Base-by-base conservation (phyloP, 2,329 filamentous ascomycete genomes). In the Falciphora oryzae region DNA sequence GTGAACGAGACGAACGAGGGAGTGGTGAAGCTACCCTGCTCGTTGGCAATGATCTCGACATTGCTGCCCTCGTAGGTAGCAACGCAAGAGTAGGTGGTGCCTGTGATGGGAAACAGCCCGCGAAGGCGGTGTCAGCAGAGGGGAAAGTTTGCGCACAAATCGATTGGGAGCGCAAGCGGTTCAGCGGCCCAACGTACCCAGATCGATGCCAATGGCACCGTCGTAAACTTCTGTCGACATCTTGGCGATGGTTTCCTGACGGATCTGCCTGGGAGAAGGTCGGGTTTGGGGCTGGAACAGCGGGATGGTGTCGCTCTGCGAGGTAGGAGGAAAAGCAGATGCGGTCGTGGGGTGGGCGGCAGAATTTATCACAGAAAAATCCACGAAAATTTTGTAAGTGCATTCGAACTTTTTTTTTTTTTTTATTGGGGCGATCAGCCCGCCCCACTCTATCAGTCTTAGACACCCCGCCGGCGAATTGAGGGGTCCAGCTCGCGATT, bases 11-110 rank as follows among this genome's bases (percentile, higher is more conserved):
- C 95, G 86, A 97, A 99, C 65, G 95, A 98, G 72, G 95, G 95
- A 70, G 95, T 98, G 77, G 95, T 98, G 84, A 97, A 97, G 83
- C 88, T 93, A 87, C 94, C 94, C 89, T 98, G 94, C 88, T 98
- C 94, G 84, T 98, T 98, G 90, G 94, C 94, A 81, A 98, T 97
- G 87, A 99, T 99, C 82, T 99, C 95, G 80, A 98, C 94, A 89
- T 97, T 97, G 86, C 87, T 94, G 80, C 95, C 95, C 84, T 98
- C 95, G 84, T 98, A 99, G 82, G 91, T 96, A 83, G 95, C 95
- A 84, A 98, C 95, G 83, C 95, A 99, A 77, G 95, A 98, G 89
- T 99, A 99, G 81, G 95, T 99, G 74, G 95, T 99, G 82, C 95
- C 94, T 97, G 74, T 70, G 67, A 38, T 67, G 62, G 56, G 59